Conservation (phyloP, 208 protist species). For the Trypanosoma vivax region DNA sequence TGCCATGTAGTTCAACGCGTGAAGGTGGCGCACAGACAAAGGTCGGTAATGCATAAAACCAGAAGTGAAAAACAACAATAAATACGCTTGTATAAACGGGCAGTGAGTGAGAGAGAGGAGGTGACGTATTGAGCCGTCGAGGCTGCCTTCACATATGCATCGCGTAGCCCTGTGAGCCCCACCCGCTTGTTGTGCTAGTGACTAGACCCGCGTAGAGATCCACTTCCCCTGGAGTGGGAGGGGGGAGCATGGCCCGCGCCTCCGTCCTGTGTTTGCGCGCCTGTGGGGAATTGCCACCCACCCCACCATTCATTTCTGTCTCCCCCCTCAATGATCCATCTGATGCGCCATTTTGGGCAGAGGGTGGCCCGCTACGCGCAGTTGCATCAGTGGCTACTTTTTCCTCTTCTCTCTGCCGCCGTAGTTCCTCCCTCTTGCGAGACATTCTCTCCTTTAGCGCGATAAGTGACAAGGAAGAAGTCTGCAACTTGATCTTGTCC, state of each 20-base stretch:
- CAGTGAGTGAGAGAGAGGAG: no score
- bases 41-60: background rate
- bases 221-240: constrained; percentile 31
- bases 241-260: constrained; percentile 20
- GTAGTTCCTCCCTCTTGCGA: constrained; percentile 48
- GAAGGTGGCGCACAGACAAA: background rate
- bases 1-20: no score
- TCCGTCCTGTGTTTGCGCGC: constrained; percentile 26
- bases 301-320: background rate
- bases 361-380: constrained; percentile 2
- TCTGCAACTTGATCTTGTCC: background rate
- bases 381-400: constrained; percentile 14
- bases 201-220: constrained; percentile 66
- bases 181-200: background rate
- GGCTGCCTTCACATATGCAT: constrained; percentile 17
- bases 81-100: background rate
- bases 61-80: constrained; percentile 5
- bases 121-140: no score
- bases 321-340: background rate
- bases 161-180: constrained; percentile 13
- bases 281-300: constrained; percentile 13
- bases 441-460: constrained; percentile 55
- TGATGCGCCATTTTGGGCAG: background rate
- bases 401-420: constrained; percentile 18
- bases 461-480: constrained; percentile 28